Evolutionary conservation across 1,139 yeast species (phyloP), one percentile per base, ranked within the genome.

Genomic region (Protomyces gravidus): DNA sequence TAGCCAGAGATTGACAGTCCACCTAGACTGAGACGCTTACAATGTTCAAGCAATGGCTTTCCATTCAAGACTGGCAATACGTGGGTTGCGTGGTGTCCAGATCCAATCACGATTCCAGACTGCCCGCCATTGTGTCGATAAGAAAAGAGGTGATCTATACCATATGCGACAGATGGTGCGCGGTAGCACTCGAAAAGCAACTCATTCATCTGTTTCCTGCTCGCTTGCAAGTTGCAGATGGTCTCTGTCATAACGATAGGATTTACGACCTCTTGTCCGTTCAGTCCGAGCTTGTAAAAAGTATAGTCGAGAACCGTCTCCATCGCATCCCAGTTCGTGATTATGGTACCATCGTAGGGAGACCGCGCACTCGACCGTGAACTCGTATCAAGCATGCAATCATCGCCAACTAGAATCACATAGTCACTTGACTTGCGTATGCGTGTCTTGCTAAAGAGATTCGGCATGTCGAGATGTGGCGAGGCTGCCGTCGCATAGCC

Each of bases 21-120:
- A 60, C 97, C 98, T 88, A 94, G 89, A 68, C 89, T 90, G 48
- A 94, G 81, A 2, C 97, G 76, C 68, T 89, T 90, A 1, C 92
- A 77, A 63, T 84, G 85, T 50, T 80, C 75, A 58, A 89, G 71
- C 2, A 84, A 67, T 0, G 95, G 94, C 61, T 74, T 75, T 15
- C 68, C 69, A 21, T 80, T 70, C 1, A 87, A 65, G 1, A 92
- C 89, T 0, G 98, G 98, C 15, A 92, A 83, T 0, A 92, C 74
- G 67, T 84, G 85, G 0, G 96, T 86, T 64, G 88, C 80, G 67
- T 89, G 95, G 69, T 89, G 80, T 1, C 96, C 96, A 3, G 89
- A 78, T 9, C 89, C 85, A 33, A 94, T 78, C 1, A 90, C 89
- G 32, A 94, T 69, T 1, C 96, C 97, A 55, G 73, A 73, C 21